Conservation (phyloP, 2,329 filamentous ascomycete species). For the Botrytis squamosa region DNA sequence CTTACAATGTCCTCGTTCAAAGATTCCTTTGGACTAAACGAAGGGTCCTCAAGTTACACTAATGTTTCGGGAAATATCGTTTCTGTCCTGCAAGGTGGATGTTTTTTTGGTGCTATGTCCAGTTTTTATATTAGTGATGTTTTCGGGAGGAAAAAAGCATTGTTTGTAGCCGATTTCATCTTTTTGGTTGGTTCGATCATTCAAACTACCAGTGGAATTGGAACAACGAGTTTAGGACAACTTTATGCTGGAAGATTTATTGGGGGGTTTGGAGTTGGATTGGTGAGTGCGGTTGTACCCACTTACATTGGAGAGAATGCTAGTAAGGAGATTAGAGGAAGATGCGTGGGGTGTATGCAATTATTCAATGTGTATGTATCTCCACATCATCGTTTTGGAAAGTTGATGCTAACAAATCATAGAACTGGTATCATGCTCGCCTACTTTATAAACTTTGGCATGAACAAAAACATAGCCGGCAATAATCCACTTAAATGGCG, state of each 20-base stretch:
- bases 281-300: constrained; percentile 25
- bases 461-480: constrained; percentile 13
- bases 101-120: constrained; percentile 60
- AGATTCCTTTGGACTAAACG: constrained; percentile 30
- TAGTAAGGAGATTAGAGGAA: constrained; percentile 23
- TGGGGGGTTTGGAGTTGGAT: constrained; percentile 24
- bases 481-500: constrained; percentile 38
- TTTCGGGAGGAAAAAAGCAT: constrained; percentile 24
- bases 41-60: neutral
- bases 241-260: constrained; percentile 24
- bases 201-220: constrained; percentile 21
- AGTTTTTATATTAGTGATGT: constrained; percentile 40
- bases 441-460: constrained; percentile 23
- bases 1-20: constrained; percentile 63
- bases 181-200: constrained; percentile 21
- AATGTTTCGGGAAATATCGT: constrained; percentile 46
- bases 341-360: constrained; percentile 25
- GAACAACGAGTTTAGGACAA: constrained; percentile 17
- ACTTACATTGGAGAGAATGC: constrained; percentile 26
- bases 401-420: neutral
- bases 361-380: constrained; percentile 27
- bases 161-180: constrained; percentile 21
- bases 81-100: constrained; percentile 65
- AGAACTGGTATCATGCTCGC: constrained; percentile 24
- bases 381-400: neutral